These are phyloP conservation scores for Saturnispora galanensis DNA, from an alignment of 805 yeast species.

Conservation along the genomic window DNA sequence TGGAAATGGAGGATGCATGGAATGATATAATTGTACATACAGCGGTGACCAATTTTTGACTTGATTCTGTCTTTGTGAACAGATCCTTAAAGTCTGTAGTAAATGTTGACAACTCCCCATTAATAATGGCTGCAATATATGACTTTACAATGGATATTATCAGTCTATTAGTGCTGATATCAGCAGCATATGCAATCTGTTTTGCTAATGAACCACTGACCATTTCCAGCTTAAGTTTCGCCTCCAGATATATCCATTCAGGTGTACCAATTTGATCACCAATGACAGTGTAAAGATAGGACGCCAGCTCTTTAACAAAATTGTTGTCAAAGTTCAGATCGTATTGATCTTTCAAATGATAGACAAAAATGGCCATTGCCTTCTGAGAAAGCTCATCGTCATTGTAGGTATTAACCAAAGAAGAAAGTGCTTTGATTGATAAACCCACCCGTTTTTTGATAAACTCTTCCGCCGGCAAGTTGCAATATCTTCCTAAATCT, in stretches of 20 bases:
- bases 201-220: slow-evolving; percentile 15
- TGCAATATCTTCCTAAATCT: not conserved
- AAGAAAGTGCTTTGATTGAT: slow-evolving; percentile 5
- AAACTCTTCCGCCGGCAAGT: slow-evolving; percentile 1
- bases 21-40: slow-evolving; percentile 13
- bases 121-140: slow-evolving; percentile 1
- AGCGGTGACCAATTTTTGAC: not conserved
- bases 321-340: slow-evolving; percentile 7
- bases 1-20: slow-evolving; percentile 13
- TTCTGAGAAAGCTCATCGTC: not conserved
- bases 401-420: not conserved
- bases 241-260: slow-evolving; percentile 15
- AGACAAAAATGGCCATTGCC: not conserved
- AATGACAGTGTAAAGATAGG: slow-evolving; percentile 21
- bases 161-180: slow-evolving; percentile 12
- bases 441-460: slow-evolving; percentile 1
- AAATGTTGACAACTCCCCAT: not conserved
- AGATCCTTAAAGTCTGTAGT: not conserved
- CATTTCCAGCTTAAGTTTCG: slow-evolving; percentile 8
- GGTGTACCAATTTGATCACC: slow-evolving; percentile 13
- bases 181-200: slow-evolving; percentile 16
- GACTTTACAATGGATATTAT: slow-evolving; percentile 1
- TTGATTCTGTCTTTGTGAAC: not conserved
- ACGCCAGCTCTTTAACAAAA: slow-evolving; percentile 14
- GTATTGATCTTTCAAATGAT: slow-evolving; percentile 2